These are phyloP conservation scores for Solanum chilense DNA, from an alignment of 257 asterid genomes.

Conservation along the genomic window DNA sequence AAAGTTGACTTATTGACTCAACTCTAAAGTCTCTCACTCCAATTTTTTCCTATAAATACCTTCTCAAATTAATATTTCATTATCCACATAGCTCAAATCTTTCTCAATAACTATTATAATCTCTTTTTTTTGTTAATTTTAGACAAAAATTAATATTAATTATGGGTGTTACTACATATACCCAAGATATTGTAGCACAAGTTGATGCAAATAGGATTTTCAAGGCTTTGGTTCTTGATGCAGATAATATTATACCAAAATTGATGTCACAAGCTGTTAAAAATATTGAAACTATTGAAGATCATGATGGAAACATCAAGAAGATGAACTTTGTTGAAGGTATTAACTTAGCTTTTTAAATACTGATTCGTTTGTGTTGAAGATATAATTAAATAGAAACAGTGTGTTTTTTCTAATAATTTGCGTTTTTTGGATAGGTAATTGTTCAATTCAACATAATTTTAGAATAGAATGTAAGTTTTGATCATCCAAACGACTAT, in stretches of 20 bases:
- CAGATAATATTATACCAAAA: conserved; percentile 20
- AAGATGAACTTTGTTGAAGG: conserved; percentile 25
- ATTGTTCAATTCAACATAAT: too few relatives aligned
- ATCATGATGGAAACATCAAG: conserved; percentile 22
- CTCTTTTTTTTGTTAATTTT: neutral
- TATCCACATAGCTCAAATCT: neutral
- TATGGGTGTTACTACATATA: conserved; percentile 18
- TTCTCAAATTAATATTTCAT: neutral
- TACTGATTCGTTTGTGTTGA: neutral
- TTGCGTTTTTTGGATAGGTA: too few relatives aligned
- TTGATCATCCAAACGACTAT: too few relatives aligned
- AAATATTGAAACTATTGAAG: conserved; percentile 14
- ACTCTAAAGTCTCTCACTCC: neutral
- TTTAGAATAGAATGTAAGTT: too few relatives aligned
- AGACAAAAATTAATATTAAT: neutral
- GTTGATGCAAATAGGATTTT: conserved; percentile 21
- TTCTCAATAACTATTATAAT: neutral
- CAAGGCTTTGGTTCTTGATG: conserved; percentile 22
- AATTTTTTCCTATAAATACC: neutral
- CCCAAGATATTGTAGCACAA: conserved; percentile 9
- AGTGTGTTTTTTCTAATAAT: too few relatives aligned
- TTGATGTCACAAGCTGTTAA: conserved; percentile 24
- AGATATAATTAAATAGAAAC: neutral
- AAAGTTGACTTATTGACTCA: neutral
- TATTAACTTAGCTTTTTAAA: neutral